Conservation (phyloP, 2,329 filamentous ascomycete genomes). For the Tolypocladium sp. region DNA sequence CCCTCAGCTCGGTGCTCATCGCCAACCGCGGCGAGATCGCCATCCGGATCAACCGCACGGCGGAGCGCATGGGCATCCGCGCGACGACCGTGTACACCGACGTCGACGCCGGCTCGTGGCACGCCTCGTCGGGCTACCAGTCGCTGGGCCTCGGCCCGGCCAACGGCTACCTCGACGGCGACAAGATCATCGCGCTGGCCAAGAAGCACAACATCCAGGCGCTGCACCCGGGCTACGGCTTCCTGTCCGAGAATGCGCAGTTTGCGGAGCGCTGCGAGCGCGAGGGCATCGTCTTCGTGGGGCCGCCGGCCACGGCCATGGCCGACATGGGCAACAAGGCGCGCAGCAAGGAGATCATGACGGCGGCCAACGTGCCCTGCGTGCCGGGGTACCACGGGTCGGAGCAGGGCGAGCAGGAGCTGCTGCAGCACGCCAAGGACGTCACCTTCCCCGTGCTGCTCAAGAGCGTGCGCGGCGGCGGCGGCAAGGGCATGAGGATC, state of each 20-base stretch:
- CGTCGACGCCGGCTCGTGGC: slow-evolving; percentile 77
- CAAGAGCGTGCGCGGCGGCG: slow-evolving; percentile 74
- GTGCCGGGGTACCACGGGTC: slow-evolving; percentile 91
- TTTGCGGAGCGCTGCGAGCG: slow-evolving; percentile 85
- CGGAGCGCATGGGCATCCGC: slow-evolving; percentile 77
- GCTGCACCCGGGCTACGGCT: slow-evolving; percentile 94
- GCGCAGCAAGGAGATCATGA: slow-evolving; percentile 94
- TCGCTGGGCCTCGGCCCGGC: slow-evolving; percentile 76
- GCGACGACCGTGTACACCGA: slow-evolving; percentile 95
- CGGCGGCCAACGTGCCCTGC: slow-evolving; percentile 84
- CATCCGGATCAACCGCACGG: slow-evolving; percentile 82
- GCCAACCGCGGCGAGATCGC: slow-evolving; percentile 97
- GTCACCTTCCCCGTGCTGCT: slow-evolving; percentile 62
- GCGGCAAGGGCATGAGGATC: slow-evolving; percentile 78
- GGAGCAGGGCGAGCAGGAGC: slow-evolving; percentile 60
- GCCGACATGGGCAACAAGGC: slow-evolving; percentile 92
- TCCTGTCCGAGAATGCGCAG: slow-evolving; percentile 83
- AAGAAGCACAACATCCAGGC: slow-evolving; percentile 81
- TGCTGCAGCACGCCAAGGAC: slow-evolving; percentile 61
- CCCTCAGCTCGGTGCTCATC: slow-evolving; percentile 76
- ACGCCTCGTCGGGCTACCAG: slow-evolving; percentile 76
- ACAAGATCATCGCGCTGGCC: slow-evolving; percentile 82
- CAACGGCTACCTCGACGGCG: slow-evolving; percentile 85
- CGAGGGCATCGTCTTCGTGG: slow-evolving; percentile 89
- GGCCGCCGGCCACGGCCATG: slow-evolving; percentile 74